phyloP scores from a whole-genome alignment of 2,329 filamentous ascomycete species.

The Trichoderma citrinoviride region DNA sequence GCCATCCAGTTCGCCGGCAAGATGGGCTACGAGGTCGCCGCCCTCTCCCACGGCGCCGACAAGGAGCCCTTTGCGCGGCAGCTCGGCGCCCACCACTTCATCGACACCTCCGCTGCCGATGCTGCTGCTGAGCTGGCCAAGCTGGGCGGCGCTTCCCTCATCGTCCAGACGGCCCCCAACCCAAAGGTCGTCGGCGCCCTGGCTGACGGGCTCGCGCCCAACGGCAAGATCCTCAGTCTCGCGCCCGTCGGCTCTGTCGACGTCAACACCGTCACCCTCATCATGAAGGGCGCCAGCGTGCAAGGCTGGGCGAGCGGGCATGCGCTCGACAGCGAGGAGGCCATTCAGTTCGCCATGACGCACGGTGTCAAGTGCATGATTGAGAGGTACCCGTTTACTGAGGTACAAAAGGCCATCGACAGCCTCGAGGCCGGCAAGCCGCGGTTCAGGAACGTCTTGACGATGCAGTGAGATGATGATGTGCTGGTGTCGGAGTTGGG shows the following conservation, averaged over 20 bases:
- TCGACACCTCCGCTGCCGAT: conserved; percentile 52
- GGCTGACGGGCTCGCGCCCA: conserved; percentile 50
- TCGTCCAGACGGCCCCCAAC: conserved; percentile 63
- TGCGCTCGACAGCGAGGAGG: conserved; percentile 61
- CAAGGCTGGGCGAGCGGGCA: conserved; percentile 64
- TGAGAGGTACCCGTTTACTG: conserved; percentile 60
- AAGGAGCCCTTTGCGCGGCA: conserved; percentile 65
- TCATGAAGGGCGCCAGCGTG: conserved; percentile 56
- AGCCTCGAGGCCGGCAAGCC: conserved; percentile 42
- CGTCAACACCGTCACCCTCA: conserved; percentile 43
- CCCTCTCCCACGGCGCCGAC: conserved; percentile 60
- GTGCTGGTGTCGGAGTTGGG: neutral
- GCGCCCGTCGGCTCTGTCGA: conserved; percentile 49
- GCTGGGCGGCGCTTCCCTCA: conserved; percentile 60
- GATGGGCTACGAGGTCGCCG: conserved; percentile 73
- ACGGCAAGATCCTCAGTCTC: conserved; percentile 60
- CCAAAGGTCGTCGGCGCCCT: conserved; percentile 53
- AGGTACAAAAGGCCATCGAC: conserved; percentile 47
- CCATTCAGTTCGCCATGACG: conserved; percentile 61
- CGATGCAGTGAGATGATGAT: conserved; percentile 34
- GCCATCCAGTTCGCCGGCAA: conserved; percentile 72
- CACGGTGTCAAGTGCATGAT: conserved; percentile 64
- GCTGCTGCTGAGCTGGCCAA: conserved; percentile 47
- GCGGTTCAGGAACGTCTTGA: conserved; percentile 46
- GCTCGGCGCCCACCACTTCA: conserved; percentile 46